A percentile compares a stretch with the other conserved stretches of the same genome.
Conservation (phyloP, 2,329 filamentous ascomycete species). For the Colletotrichum destructivum region DNA sequence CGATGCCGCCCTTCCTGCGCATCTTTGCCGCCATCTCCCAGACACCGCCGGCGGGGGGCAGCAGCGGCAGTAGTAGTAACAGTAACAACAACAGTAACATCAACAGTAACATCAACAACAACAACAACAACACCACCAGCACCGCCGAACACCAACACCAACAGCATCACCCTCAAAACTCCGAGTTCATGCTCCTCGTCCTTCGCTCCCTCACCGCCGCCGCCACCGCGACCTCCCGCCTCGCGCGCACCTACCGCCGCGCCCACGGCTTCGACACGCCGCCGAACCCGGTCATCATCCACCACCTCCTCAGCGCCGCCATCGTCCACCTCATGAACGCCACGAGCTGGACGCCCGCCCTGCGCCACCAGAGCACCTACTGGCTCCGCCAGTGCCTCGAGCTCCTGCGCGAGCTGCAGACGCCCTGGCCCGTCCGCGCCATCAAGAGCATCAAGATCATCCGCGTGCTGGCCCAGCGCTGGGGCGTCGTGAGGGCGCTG, state of each 20-base stretch:
- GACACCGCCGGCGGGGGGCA: background rate
- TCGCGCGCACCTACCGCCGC: constrained; percentile 39
- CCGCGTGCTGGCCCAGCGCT: constrained; percentile 27
- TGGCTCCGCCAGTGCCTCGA: constrained; percentile 43
- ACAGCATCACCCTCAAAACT: background rate
- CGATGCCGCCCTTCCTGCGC: constrained; percentile 42
- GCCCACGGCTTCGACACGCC: constrained; percentile 34
- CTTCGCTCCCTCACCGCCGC: constrained; percentile 41
- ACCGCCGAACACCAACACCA: no score
- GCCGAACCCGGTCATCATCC: constrained; percentile 41
- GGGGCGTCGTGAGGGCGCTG: constrained; percentile 36
- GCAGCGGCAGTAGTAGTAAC: no score
- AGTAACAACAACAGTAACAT: no score
- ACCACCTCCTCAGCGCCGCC: constrained; percentile 42
- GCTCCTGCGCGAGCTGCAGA: constrained; percentile 29
- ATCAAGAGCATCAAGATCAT: constrained; percentile 32
- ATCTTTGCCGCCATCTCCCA: constrained; percentile 37
- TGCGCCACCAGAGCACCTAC: constrained; percentile 38
- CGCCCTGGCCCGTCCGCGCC: constrained; percentile 23
- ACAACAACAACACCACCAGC: no score
- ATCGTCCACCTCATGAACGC: constrained; percentile 44
- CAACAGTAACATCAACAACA: no score
- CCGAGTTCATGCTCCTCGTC: constrained; percentile 38
- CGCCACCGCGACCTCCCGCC: constrained; percentile 31
- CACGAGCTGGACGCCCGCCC: constrained; percentile 33